Conservation (phyloP, 202 grass and related monocot genomes). For the Sporobolus alterniflorus region DNA sequence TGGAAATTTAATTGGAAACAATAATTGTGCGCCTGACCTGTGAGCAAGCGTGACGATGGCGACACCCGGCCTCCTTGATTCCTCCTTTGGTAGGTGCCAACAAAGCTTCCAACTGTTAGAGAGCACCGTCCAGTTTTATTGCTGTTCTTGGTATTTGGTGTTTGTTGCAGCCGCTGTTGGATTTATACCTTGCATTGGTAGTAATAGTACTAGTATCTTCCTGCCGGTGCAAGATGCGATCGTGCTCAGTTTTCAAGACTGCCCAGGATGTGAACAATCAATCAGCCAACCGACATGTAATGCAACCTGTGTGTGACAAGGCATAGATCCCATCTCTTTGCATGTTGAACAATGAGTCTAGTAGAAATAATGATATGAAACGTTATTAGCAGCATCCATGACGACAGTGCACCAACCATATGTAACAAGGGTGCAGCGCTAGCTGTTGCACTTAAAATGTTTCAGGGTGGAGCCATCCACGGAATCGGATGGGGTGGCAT, state of each 20-base stretch:
- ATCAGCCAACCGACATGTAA: neutral
- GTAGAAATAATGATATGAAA: neutral
- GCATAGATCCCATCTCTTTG: neutral
- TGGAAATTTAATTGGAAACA: constrained; percentile 13
- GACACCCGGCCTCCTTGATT: constrained; percentile 15
- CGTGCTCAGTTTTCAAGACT: neutral
- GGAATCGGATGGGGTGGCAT: neutral
- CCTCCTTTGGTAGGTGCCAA: constrained; percentile 25
- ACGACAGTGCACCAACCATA: constrained; percentile 14
- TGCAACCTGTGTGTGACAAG: neutral
- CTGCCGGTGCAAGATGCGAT: neutral
- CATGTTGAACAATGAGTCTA: neutral
- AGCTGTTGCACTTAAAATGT: neutral
- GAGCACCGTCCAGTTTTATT: constrained; percentile 24
- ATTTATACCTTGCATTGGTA: neutral
- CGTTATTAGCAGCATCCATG: neutral
- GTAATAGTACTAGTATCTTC: neutral
- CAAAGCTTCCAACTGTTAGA: constrained; percentile 9
- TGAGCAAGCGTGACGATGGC: constrained; percentile 31
- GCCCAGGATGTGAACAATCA: neutral
- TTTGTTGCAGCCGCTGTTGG: constrained; percentile 37
- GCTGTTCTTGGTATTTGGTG: constrained; percentile 42
- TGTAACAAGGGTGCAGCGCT: neutral
- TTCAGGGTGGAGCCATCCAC: constrained; percentile 27
- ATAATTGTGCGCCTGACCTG: neutral